These are phyloP conservation scores for Crataegus laevigata DNA, from an alignment of 306 rosid species.

Conservation along the genomic window DNA sequence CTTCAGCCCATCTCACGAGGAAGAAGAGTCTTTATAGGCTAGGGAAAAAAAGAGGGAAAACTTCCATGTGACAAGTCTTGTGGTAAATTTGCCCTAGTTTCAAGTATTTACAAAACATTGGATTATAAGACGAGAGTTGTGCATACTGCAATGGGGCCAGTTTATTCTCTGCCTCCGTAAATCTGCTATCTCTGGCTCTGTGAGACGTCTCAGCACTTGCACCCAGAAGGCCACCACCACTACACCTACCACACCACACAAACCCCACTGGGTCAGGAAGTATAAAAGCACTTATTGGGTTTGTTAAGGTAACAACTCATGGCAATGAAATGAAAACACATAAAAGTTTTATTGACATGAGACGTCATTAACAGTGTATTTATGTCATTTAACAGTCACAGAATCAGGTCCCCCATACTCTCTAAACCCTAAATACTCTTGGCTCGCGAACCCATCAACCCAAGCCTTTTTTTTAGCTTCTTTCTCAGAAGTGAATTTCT, in stretches of 20 bases:
- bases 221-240: conserved; percentile 5
- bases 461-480: background rate
- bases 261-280: background rate
- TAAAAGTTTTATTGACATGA: too few relatives aligned
- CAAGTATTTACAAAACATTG: background rate
- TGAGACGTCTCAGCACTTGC: conserved; percentile 35
- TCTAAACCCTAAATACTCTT: background rate
- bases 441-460: background rate
- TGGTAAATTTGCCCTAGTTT: background rate
- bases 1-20: too few relatives aligned
- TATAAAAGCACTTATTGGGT: background rate
- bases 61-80: background rate
- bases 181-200: conserved; percentile 3
- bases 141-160: background rate
- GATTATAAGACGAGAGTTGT: background rate
- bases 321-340: too few relatives aligned
- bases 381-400: background rate
- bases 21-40: background rate
- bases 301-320: too few relatives aligned
- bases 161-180: background rate
- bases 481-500: background rate
- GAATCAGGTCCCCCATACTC: background rate
- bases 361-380: too few relatives aligned
- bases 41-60: background rate
- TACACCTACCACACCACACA: background rate